Evolutionary conservation across 2,329 filamentous ascomycete species (phyloP).

Genomic region (Penicillium fuscoglaucum): DNA sequence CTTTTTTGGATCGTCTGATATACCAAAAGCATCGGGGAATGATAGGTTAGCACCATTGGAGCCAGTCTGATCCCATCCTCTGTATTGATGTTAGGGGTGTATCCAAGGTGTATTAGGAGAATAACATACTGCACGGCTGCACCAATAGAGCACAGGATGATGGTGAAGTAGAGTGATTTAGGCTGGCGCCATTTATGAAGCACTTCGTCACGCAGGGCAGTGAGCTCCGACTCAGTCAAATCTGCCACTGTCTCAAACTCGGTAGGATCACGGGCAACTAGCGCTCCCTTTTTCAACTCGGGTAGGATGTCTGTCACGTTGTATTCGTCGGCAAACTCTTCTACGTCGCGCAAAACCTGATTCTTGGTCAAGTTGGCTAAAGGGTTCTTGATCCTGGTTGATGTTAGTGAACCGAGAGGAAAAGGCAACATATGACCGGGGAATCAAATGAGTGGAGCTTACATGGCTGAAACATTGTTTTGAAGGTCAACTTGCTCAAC

Average conservation of each 20-base stretch:
- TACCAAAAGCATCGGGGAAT: constrained; percentile 51
- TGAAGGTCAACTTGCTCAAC: constrained; percentile 27
- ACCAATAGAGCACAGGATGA: constrained; percentile 54
- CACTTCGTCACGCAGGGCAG: constrained; percentile 48
- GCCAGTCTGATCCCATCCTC: constrained; percentile 38
- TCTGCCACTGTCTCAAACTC: constrained; percentile 47
- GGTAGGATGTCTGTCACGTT: constrained; percentile 44
- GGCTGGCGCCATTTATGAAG: constrained; percentile 54
- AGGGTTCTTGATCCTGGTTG: constrained; percentile 48
- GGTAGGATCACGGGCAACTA: constrained; percentile 52
- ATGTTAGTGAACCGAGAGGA: not conserved
- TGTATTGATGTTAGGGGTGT: constrained; percentile 10
- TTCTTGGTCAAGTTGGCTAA: constrained; percentile 42
- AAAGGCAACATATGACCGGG: not conserved
- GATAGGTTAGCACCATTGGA: constrained; percentile 51
- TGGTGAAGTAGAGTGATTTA: constrained; percentile 50
- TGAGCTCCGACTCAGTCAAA: constrained; percentile 45
- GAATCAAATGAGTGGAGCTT: constrained; percentile 1
- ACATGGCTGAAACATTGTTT: constrained; percentile 32
- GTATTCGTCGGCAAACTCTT: constrained; percentile 45
- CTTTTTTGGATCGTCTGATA: constrained; percentile 35
- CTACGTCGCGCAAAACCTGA: constrained; percentile 44
- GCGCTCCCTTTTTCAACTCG: constrained; percentile 50
- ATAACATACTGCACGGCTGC: constrained; percentile 51
- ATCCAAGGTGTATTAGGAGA: not conserved